Base-by-base conservation (phyloP, 768 basidiomycete genomes). In the Floccularia luteovirens region DNA sequence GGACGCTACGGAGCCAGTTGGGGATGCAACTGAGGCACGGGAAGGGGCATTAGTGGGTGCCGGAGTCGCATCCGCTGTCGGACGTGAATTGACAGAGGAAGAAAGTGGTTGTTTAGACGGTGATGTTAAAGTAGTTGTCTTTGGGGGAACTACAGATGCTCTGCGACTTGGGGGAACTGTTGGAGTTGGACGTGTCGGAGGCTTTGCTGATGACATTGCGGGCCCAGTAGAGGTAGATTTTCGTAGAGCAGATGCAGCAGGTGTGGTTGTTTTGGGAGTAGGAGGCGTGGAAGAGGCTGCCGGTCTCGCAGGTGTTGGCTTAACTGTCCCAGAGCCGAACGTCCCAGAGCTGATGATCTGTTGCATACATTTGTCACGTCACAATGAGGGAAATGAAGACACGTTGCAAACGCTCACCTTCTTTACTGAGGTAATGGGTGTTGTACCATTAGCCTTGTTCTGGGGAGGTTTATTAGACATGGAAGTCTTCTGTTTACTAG, bases 291-390 rank as follows among this genome's bases (percentile, higher is more conserved):
- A 40, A 21, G 64, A 53, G 40, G 56, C 47, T 10, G 51, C 24
- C 20, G 48, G 42, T 16, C 39, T 57, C 34, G 30, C 50, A 51
- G 40, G 49, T 39, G 59, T 45, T 33, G 74, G 54, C 57, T 78
- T 81, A 38, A 73, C 61, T 42, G 65, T 49, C 46, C 79, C 77
- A 54, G 72, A 49, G 47, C 78, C 75, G 64, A 81, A 79, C 46
- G 80, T 80, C 45, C 79, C 77, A 42, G 79, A 73, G 58, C 63
- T 77, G 50, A 79, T 63, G 42, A 80, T 70, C 83, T 86, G 54
- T 27, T 47, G 54, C 30, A 44, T n/a, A 37, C n/a, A n/a, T n/a
- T n/a, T 28, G 30, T 36, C 12, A 36, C 12, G 27, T 42, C 42
- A 47, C 34, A 42, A 30, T 21, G 21, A 36, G 35, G 45, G 28